phyloP scores from a whole-genome alignment of 1,284 basidiomycete species.

The Ceratobasidium sp. region DNA sequence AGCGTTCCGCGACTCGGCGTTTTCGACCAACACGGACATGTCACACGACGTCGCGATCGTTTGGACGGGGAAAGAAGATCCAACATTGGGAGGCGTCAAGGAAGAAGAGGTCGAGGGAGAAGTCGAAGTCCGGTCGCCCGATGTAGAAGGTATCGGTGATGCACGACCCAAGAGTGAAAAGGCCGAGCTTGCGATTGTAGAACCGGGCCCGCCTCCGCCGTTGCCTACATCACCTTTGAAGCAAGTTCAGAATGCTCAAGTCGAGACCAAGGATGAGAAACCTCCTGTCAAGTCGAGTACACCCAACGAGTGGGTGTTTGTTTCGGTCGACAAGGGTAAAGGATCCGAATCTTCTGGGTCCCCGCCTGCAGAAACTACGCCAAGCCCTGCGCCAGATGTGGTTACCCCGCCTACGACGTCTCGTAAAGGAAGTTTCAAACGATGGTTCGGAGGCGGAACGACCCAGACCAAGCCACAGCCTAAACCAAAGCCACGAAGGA shows the following conservation, averaged over 20 bases:
- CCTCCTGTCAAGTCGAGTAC: neutral
- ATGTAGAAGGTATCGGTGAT: neutral
- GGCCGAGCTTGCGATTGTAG: conserved; percentile 21
- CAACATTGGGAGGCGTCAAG: conserved; percentile 2
- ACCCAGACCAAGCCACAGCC: neutral
- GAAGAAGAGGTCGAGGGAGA: neutral
- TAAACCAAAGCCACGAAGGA: neutral
- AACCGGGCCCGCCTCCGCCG: conserved; percentile 6
- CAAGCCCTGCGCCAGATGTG: neutral
- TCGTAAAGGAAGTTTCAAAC: conserved; percentile 11
- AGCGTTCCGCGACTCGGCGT: conserved; percentile 26
- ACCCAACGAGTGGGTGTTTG: conserved; percentile 32
- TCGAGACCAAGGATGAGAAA: neutral
- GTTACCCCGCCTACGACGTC: neutral
- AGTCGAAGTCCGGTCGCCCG: conserved; percentile 3
- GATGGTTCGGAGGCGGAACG: conserved; percentile 8
- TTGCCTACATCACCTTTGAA: neutral
- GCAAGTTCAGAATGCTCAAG: neutral
- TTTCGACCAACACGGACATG: conserved; percentile 25
- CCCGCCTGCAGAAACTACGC: neutral
- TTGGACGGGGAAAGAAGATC: conserved; percentile 5
- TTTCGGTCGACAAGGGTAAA: conserved; percentile 24
- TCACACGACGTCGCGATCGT: conserved; percentile 27
- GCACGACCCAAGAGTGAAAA: conserved; percentile 12
- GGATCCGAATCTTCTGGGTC: neutral